These are phyloP conservation scores for Bolboschoenoplectus hybrid DNA, from an alignment of 202 grass and related monocot genomes.

Conservation along the genomic window DNA sequence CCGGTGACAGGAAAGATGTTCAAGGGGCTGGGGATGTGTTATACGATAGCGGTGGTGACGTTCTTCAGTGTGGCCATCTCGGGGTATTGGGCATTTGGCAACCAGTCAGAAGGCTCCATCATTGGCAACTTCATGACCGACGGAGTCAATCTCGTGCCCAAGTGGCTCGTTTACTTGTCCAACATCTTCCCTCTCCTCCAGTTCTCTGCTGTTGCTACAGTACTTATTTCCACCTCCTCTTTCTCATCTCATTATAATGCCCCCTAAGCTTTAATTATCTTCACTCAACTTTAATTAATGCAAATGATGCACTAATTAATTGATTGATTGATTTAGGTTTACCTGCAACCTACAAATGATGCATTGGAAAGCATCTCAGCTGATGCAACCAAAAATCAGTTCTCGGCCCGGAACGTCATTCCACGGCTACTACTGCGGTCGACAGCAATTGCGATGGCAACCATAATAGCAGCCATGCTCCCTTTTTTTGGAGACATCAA, in stretches of 20 bases:
- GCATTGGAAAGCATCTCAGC: conserved; percentile 63
- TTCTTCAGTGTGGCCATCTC: conserved; percentile 89
- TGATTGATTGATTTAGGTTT: conserved; percentile 43
- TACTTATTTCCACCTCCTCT: conserved; percentile 21
- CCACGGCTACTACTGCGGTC: conserved; percentile 60
- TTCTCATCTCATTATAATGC: not conserved
- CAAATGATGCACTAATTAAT: not conserved
- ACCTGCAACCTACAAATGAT: conserved; percentile 94
- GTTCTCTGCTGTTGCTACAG: conserved; percentile 62
- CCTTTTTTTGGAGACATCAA: conserved; percentile 94
- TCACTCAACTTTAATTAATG: not conserved
- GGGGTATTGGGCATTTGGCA: conserved; percentile 87
- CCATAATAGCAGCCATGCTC: conserved; percentile 71
- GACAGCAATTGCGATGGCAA: conserved; percentile 54
- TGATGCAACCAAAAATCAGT: conserved; percentile 59
- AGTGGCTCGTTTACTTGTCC: conserved; percentile 59
- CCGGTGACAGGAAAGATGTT: conserved; percentile 91
- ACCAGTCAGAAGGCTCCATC: conserved; percentile 54
- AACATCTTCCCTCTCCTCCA: conserved; percentile 75
- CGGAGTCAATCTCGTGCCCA: conserved; percentile 54
- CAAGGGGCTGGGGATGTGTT: conserved; percentile 73
- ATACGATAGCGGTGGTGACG: conserved; percentile 57
- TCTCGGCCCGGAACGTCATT: conserved; percentile 60
- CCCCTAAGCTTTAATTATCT: not conserved
- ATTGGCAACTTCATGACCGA: conserved; percentile 66